These are phyloP conservation scores for Syzygium aqueum DNA, from an alignment of 345 rosid species.

Conservation along the genomic window DNA sequence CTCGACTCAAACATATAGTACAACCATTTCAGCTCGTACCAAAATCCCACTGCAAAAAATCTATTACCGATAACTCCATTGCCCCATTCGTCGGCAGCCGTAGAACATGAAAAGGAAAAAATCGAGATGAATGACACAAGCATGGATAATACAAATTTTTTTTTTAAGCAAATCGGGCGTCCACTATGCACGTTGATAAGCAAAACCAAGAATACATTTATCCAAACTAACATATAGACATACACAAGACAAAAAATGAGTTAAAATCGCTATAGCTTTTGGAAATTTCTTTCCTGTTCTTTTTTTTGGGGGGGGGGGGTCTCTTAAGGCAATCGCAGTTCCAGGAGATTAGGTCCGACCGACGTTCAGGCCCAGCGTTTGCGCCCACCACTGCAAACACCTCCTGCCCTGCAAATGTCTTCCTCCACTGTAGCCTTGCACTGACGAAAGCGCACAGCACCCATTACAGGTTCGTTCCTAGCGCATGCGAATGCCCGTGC, in stretches of 20 bases:
- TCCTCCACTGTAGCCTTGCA: neutral
- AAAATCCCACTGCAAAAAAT: neutral
- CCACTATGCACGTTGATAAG: neutral
- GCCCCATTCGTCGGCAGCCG: fast-evolving
- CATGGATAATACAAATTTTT: neutral
- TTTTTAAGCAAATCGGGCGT: neutral
- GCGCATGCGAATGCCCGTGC: neutral
- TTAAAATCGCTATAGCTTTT: neutral
- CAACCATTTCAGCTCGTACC: neutral
- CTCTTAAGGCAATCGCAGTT: neutral
- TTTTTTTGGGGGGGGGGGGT: neutral
- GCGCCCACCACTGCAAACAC: neutral
- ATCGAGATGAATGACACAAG: fast-evolving
- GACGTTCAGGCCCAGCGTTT: neutral
- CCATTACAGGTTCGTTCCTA: neutral
- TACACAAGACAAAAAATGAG: neutral
- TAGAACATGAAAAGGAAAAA: fast-evolving
- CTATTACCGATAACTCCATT: neutral
- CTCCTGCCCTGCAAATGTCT: neutral
- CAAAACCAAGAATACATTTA: neutral
- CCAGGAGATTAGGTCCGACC: neutral
- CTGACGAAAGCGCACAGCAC: neutral
- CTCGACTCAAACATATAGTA: neutral
- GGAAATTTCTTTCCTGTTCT: neutral
- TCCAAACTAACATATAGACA: neutral